These are phyloP conservation scores for Fusarium albosuccineum DNA, from an alignment of 2,329 filamentous ascomycete genomes.

Conservation along the genomic window DNA sequence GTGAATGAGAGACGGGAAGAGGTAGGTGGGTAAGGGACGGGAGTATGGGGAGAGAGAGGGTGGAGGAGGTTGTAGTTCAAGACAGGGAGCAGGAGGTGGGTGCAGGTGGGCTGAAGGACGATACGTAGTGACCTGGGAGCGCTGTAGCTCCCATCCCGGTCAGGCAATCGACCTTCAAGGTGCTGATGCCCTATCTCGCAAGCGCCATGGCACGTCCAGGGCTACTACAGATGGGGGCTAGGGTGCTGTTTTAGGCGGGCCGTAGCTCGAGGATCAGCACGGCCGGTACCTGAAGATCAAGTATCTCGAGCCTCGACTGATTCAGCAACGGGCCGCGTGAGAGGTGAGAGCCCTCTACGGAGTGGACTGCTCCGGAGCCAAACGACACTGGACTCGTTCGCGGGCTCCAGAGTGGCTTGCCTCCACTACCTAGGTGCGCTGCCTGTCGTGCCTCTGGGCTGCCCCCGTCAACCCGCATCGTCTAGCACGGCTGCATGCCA, in stretches of 20 bases:
- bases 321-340: neutral
- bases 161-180: constrained; percentile 29
- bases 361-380: too few species aligned
- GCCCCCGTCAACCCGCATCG: constrained; percentile 13
- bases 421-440: neutral
- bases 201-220: constrained; percentile 1
- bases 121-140: constrained; percentile 22
- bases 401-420: constrained; percentile 28
- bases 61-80: constrained; percentile 29
- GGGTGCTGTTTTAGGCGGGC: neutral
- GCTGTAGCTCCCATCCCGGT: constrained; percentile 23
- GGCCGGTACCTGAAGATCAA: constrained; percentile 35
- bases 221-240: constrained; percentile 15
- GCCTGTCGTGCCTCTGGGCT: too few species aligned
- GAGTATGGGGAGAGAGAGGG: constrained; percentile 31
- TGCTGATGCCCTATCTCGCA: constrained; percentile 14
- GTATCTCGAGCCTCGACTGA: constrained; percentile 20
- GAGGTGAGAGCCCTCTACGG: too few species aligned
- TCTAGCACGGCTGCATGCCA: constrained; percentile 20
- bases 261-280: constrained; percentile 20
- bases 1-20: constrained; percentile 29
- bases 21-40: constrained; percentile 12
- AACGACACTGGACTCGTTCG: neutral
- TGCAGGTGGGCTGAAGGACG: constrained; percentile 9
- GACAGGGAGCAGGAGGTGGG: constrained; percentile 24